These are phyloP conservation scores for Helicostylum pulchrum DNA, from an alignment of 192 early-diverging fungal genomes.

Conservation along the genomic window DNA sequence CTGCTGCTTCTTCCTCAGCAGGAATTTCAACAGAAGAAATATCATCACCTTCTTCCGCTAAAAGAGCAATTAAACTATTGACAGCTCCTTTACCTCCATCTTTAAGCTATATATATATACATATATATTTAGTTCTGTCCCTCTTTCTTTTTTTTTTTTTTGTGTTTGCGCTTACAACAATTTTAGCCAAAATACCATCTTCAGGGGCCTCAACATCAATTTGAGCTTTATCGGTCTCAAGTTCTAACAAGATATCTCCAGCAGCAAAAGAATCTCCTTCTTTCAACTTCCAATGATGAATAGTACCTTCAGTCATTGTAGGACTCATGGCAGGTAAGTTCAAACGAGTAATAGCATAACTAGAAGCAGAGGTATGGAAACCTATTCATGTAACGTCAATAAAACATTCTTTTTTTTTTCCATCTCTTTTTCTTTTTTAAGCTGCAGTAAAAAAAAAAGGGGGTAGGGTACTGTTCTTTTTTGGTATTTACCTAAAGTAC, in stretches of 20 bases:
- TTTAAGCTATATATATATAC: conserved; percentile 29
- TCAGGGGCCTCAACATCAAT: conserved; percentile 99
- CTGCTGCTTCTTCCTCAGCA: conserved; percentile 19
- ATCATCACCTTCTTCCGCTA: conserved; percentile 89
- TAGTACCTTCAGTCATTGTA: conserved; percentile 96
- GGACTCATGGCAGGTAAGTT: conserved; percentile 94
- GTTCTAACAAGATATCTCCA: conserved; percentile 92
- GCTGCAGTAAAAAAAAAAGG: background rate
- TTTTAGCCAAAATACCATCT: conserved; percentile 93
- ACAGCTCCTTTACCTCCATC: conserved; percentile 75
- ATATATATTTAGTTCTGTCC: conserved; percentile 6
- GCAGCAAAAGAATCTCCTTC: conserved; percentile 84
- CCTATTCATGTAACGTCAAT: conserved; percentile 27
- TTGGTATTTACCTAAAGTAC: too few relatives aligned
- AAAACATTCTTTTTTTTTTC: background rate
- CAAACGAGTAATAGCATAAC: conserved; percentile 52
- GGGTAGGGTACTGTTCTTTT: too few relatives aligned
- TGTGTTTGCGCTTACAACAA: conserved; percentile 53
- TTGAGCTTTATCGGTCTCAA: conserved; percentile 98
- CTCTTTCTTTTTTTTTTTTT: background rate
- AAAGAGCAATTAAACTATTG: conserved; percentile 72
- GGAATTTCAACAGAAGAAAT: conserved; percentile 73
- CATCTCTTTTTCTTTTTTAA: conserved; percentile 1
- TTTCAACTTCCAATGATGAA: conserved; percentile 91
- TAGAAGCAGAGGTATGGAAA: conserved; percentile 47